Evolutionary conservation across 73 alveolate genomes (phyloP).

Genomic region (Tetrahymena borealis): DNA sequence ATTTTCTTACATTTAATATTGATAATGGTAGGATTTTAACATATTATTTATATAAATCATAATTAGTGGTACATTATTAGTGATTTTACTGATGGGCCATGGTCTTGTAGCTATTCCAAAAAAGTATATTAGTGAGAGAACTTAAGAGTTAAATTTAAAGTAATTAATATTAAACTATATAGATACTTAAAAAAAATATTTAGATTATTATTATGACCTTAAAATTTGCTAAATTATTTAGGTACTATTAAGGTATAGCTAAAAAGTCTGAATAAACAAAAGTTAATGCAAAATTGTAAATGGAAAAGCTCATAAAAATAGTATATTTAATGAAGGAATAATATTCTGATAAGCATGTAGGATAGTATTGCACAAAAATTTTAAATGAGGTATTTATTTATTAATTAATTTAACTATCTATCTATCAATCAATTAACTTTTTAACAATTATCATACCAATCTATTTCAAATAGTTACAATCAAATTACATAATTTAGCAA

Average conservation of each 20-base stretch:
- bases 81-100: constrained; percentile 31
- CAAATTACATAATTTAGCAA: too few relatives aligned
- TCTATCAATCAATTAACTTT: too few relatives aligned
- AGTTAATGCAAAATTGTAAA: background rate
- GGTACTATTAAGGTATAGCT: background rate
- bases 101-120: constrained; percentile 43
- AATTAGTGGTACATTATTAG: constrained; percentile 26
- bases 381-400: background rate
- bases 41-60: background rate
- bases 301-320: background rate
- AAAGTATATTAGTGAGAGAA: constrained; percentile 14
- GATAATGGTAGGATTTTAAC: background rate
- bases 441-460: too few relatives aligned
- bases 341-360: background rate
- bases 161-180: background rate
- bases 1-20: background rate
- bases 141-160: constrained; percentile 3
- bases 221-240: background rate
- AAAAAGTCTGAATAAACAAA: background rate
- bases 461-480: too few relatives aligned
- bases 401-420: background rate
- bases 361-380: background rate
- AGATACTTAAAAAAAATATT: background rate
- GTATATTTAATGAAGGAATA: background rate
- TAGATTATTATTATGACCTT: background rate